Evolutionary conservation across 2,329 filamentous ascomycete genomes (phyloP), one percentile per base, ranked within the genome.

Genomic region (Myriosclerotinia curreyana): DNA sequence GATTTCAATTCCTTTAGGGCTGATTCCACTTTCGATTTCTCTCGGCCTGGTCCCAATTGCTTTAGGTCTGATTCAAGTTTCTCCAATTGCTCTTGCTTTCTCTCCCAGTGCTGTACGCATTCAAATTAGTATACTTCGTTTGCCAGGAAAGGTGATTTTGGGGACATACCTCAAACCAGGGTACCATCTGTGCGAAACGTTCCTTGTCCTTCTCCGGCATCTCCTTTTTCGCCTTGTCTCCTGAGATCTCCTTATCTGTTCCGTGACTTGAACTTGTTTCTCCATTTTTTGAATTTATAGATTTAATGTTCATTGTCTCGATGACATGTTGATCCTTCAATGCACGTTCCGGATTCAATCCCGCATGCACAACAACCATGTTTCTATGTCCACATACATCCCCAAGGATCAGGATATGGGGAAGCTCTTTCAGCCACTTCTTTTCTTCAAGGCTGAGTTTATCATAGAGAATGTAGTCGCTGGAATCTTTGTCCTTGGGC

Each of bases 221-320:
- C 48, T 40, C 14, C 9, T 38, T 28, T 60, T 31, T 31, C 28
- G 28, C 44, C 9, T 60, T 60, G n/a, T 50, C 44, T n/a, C n/a
- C 42, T 4, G 2, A 14, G 5, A 36, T 38, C 28, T 31, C 28
- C 28, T 31, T 31, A 31, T 31, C 28, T 31, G 28, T 31, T 31
- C 6, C 6, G 28, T 31, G 28, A 31, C 28, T 31, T 12, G 44
- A 50, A 20, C 58, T 50, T 20, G 44, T 51, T 25, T n/a, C 5
- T 22, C 36, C 4, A 2, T n/a, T 5, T 38, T n/a, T 5, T 38
- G 14, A 31, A 40, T 60, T 25, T 25, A 51, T 28, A 28, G 46
- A 60, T 50, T 60, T 60, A 0, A 60, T 20, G 46, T 50, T 60
- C 58, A 51, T 60, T 9, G 25, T 50, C n/a, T 38, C 22, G 7